A percentile compares a stretch with the other conserved stretches of the same genome.
Evolutionary conservation across 768 basidiomycete species (phyloP).

Genomic region (Tulasnella sp.): DNA sequence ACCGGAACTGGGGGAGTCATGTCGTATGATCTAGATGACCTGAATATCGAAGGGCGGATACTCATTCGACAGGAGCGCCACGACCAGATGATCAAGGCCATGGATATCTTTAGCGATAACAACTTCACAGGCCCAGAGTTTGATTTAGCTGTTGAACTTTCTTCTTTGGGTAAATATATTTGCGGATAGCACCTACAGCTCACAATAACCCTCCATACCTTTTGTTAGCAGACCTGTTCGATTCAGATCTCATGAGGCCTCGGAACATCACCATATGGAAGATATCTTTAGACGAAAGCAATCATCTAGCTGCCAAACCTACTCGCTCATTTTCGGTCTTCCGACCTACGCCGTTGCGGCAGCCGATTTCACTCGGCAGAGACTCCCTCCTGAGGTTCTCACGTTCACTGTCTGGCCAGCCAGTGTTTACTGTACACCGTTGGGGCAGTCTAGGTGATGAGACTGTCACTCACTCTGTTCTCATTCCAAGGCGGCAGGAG

Average conservation of each 20-base stretch:
- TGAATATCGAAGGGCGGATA: not conserved
- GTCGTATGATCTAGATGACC: not conserved
- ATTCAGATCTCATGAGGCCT: not conserved
- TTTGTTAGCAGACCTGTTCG: not conserved
- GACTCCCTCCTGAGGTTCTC: not conserved
- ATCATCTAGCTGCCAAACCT: not conserved
- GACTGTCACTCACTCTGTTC: not conserved
- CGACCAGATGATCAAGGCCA: not conserved
- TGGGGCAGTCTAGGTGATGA: not conserved
- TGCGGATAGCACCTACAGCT: not conserved
- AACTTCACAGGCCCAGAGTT: not conserved
- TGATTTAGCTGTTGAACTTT: not conserved
- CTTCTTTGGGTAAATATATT: not conserved
- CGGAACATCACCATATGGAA: not conserved
- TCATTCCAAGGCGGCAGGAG: not conserved
- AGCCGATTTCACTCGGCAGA: too few species aligned
- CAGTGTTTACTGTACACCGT: not conserved
- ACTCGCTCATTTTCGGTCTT: not conserved
- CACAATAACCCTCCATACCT: not conserved
- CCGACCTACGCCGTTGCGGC: not conserved
- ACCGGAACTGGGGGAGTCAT: not conserved
- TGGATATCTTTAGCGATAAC: not conserved
- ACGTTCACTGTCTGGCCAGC: not conserved
- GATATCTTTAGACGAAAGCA: not conserved
- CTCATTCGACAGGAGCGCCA: not conserved